A percentile compares a stretch with the other conserved stretches of the same genome.
Conservation (phyloP, 2,329 filamentous ascomycete genomes). For the Colletotrichum shisoi region DNA sequence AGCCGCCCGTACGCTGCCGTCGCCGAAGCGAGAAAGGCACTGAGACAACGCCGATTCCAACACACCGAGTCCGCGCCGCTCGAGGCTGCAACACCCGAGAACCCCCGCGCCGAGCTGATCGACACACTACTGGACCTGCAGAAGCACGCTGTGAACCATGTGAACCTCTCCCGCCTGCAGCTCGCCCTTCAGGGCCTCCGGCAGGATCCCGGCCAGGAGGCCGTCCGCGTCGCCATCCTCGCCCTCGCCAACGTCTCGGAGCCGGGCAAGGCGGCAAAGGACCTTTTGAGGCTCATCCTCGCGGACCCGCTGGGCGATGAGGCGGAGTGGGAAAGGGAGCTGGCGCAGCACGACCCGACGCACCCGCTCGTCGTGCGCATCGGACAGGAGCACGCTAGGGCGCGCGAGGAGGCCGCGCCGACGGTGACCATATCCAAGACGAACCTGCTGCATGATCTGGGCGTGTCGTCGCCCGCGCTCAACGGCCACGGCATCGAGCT, state of each 20-base stretch:
- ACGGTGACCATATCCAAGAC: constrained; percentile 41
- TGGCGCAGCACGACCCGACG: constrained; percentile 60
- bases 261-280: constrained; percentile 62
- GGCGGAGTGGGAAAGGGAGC: constrained; percentile 71
- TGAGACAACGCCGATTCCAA: constrained; percentile 27
- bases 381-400: constrained; percentile 21
- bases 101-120: constrained; percentile 64
- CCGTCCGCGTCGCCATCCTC: constrained; percentile 66
- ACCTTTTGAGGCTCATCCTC: constrained; percentile 72
- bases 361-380: constrained; percentile 69
- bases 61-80: constrained; percentile 23
- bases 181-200: constrained; percentile 72
- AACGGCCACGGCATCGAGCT: constrained; percentile 71
- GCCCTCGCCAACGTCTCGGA: constrained; percentile 54
- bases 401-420: constrained; percentile 14
- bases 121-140: constrained; percentile 67
- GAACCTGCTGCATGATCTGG: constrained; percentile 63
- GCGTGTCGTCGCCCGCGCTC: constrained; percentile 69
- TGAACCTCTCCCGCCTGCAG: constrained; percentile 75
- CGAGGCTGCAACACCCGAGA: constrained; percentile 29
- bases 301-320: constrained; percentile 72
- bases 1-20: not conserved
- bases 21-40: not conserved
- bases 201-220: constrained; percentile 64
- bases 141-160: constrained; percentile 65